Evolutionary conservation across 1,284 basidiomycete species (phyloP), one percentile per base, ranked within the genome.

Genomic region (Exobasidium cylindrosporum): DNA sequence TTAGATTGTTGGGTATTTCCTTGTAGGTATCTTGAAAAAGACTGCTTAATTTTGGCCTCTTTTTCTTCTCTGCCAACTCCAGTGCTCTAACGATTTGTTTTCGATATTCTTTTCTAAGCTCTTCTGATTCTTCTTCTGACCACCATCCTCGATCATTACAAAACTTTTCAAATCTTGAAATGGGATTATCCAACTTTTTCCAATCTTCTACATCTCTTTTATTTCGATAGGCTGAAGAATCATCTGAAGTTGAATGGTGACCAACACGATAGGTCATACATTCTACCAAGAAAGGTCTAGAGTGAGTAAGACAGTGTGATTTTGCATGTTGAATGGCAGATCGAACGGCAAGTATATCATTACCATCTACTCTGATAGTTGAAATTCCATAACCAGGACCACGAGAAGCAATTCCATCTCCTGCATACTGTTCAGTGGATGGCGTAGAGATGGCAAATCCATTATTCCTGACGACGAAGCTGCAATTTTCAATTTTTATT

Each of bases 361-460:
- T 97, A 14, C 94, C 94, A 74, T 97, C 93, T 1, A 97, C 93
- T n/a, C 73, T 70, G 31, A 78, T 71, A 26, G 74, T 75, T 29
- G 69, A 65, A 62, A 96, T 86, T 13, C 93, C 93, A 77, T 96
- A 97, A n/a, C 89, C 93, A 0, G 93, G 90, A 0, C 93, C 93
- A 28, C 93, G 86, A 11, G 89, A 86, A 1, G 92, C 72, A 45
- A 76, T 72, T 1, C 73, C 73, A 46, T 75, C 73, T 2, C 71
- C 71, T 5, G 62, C 57, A 80, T 87, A 97, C 78, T 97, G 93
- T 80, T 97, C 91, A 0, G 87, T 84, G 7, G 89, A 86, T 0
- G 93, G 93, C 0, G 93, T 97, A 43, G 91, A 95, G 77, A 97
- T 97, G 29, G 93, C 93, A 74, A 96, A 96, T 0, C 92, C 91